Evolutionary conservation across 2,329 filamentous ascomycete species (phyloP).

Genomic region (Thielaviopsis musarum): DNA sequence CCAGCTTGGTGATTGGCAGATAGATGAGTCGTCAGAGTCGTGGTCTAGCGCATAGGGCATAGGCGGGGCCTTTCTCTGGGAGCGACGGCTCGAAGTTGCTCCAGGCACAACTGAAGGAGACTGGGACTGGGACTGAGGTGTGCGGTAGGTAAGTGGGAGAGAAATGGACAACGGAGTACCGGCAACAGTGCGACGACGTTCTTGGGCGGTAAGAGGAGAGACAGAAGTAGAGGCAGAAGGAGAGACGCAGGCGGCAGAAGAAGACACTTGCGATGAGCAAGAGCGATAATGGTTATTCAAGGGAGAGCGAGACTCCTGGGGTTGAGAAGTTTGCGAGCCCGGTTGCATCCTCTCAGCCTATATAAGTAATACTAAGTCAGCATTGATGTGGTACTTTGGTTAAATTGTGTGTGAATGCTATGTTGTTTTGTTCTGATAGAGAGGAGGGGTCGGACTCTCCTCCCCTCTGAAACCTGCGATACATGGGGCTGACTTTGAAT

Average conservation of each 20-base stretch:
- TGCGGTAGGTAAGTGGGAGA: neutral
- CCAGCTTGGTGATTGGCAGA: neutral
- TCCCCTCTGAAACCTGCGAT: neutral
- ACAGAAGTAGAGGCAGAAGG: neutral
- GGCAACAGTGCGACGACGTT: neutral
- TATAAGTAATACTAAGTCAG: conserved; percentile 3
- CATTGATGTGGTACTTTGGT: neutral
- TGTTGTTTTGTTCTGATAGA: neutral
- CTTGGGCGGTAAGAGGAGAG: neutral
- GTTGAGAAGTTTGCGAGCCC: conserved; percentile 1
- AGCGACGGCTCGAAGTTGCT: neutral
- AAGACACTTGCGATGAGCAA: conserved; percentile 1
- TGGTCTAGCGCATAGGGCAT: neutral
- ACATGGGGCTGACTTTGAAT: neutral
- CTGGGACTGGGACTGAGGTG: neutral
- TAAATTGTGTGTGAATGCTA: neutral
- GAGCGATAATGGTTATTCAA: neutral
- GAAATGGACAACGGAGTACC: neutral
- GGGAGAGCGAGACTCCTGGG: conserved; percentile 6
- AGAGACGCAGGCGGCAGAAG: neutral
- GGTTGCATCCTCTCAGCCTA: conserved; percentile 5
- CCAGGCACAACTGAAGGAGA: neutral
- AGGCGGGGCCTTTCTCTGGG: neutral
- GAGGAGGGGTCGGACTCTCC: neutral
- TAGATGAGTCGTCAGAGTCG: conserved; percentile 1